Evolutionary conservation across 768 basidiomycete species (phyloP), one percentile per base, ranked within the genome.

Genomic region (Boletus vermiculosoides): DNA sequence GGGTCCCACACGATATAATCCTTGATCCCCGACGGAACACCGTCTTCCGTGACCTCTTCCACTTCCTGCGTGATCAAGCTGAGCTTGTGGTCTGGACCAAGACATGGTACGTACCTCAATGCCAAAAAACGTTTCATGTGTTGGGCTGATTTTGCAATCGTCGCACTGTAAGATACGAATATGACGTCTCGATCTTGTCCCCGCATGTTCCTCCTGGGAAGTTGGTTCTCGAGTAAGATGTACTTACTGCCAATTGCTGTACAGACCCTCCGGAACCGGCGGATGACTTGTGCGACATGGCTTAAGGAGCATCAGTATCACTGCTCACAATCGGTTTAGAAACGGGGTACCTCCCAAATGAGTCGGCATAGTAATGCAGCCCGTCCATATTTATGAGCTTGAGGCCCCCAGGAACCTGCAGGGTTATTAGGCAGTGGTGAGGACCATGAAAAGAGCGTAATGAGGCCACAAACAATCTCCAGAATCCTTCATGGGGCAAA

Each of bases 131-230:
- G 80, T 56, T 76, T 77, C 91, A 95, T 94, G 62, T 94, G 90
- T 52, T 80, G 72, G 39, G 73, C 71, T 7, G 93, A 90, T 58
- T 91, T 88, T 6, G 85, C 76, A 44, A 96, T 87, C 0, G 93
- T 96, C 37, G 93, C 93, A 58, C 90, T 93, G 66, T 93, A 95
- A 13, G 92, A 93, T 6, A 94, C 82, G 65, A 91, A 93, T 18
- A 75, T 79, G 3, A 80, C 66, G 0, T 72, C 74, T 47, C 72
- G 71, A 64, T 92, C 90, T 72, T 68, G 54, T 18, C 18, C 31
- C 16, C 31, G 15, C 34, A 12, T n/a, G 39, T 45, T 37, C 45
- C 22, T 42, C 5, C 55, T 16, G 55, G 40, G 65, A 31, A 12
- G 52, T 15, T 16, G 33, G 20, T 30, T 40, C 33, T 46, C 22